A percentile compares a stretch with the other conserved stretches of the same genome.
These are phyloP conservation scores for Dentipellis fragilis DNA, from an alignment of 768 basidiomycete genomes.

Conservation along the genomic window DNA sequence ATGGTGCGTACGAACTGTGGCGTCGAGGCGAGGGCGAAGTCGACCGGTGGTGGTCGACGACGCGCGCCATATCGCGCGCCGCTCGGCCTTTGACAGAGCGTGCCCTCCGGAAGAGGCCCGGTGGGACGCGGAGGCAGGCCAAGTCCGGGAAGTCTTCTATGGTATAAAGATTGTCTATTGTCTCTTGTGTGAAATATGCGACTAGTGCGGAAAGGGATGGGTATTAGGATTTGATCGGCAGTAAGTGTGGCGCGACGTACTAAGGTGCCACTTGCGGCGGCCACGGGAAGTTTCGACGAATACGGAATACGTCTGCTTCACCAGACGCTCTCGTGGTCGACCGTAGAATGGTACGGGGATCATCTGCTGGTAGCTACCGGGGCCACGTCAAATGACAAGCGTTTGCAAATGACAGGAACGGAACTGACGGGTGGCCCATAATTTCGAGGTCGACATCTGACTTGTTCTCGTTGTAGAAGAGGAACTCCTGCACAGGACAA, in stretches of 20 bases:
- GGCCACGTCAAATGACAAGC: background rate
- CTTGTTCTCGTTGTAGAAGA: constrained; percentile 68
- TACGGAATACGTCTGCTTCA: constrained; percentile 78
- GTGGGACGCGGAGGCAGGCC: constrained; percentile 20
- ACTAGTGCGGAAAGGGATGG: constrained; percentile 17
- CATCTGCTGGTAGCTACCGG: constrained; percentile 11
- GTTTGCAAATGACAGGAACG: background rate
- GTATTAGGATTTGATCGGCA: background rate
- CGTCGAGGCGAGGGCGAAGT: constrained; percentile 5
- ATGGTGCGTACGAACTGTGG: constrained; percentile 8
- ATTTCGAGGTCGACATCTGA: constrained; percentile 20
- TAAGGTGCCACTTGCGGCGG: constrained; percentile 76
- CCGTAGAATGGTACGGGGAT: constrained; percentile 13
- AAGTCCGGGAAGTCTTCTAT: constrained; percentile 25
- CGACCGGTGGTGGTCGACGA: constrained; percentile 2
- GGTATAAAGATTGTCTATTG: constrained; percentile 19
- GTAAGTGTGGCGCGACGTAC: constrained; percentile 28
- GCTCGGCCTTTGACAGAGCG: constrained; percentile 19
- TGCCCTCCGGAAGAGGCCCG: constrained; percentile 24
- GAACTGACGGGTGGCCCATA: constrained; percentile 12
- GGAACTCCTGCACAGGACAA: constrained; percentile 46
- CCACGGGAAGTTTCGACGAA: constrained; percentile 55
- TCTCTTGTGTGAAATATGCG: constrained; percentile 28
- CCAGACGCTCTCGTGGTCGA: constrained; percentile 36
- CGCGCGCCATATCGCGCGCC: constrained; percentile 6